Evolutionary conservation across 2,329 filamentous ascomycete species (phyloP).

Genomic region (Exophiala bonariae): DNA sequence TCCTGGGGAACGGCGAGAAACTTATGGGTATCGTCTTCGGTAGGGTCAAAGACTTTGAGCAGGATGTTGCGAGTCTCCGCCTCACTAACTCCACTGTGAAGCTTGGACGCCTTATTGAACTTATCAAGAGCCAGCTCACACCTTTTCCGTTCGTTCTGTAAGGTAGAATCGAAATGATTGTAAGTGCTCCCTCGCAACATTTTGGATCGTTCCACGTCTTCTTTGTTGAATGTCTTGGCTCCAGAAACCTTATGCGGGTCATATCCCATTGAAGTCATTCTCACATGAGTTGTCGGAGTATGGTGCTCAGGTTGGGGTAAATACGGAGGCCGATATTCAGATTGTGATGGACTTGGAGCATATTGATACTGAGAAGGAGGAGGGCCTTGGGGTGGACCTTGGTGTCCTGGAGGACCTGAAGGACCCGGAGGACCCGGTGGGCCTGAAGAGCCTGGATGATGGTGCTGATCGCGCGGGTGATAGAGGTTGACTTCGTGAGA

Average conservation of each 20-base stretch:
- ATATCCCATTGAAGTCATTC: slow-evolving; percentile 14
- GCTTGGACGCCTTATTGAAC: slow-evolving; percentile 82
- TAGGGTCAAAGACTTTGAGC: slow-evolving; percentile 70
- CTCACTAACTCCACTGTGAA: slow-evolving; percentile 67
- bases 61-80: slow-evolving; percentile 31
- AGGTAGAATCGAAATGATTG: slow-evolving; percentile 72
- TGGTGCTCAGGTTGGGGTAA: neutral
- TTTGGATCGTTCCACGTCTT: slow-evolving; percentile 76
- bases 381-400: slow-evolving; percentile 4
- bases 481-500: no score
- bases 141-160: slow-evolving; percentile 79
- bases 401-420: neutral
- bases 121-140: slow-evolving; percentile 79
- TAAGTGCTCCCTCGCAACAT: slow-evolving; percentile 83
- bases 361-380: slow-evolving; percentile 17
- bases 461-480: no score
- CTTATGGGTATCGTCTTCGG: slow-evolving; percentile 68
- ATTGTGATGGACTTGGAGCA: slow-evolving; percentile 5
- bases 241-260: slow-evolving; percentile 12
- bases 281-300: slow-evolving; percentile 5
- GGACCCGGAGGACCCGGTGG: neutral
- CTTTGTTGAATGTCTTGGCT: slow-evolving; percentile 31
- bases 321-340: slow-evolving; percentile 7
- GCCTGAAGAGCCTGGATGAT: neutral
- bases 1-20: slow-evolving; percentile 49